Evolutionary conservation across 148 eudicot genomes (phyloP).

Genomic region (Gaultheria prostrata): DNA sequence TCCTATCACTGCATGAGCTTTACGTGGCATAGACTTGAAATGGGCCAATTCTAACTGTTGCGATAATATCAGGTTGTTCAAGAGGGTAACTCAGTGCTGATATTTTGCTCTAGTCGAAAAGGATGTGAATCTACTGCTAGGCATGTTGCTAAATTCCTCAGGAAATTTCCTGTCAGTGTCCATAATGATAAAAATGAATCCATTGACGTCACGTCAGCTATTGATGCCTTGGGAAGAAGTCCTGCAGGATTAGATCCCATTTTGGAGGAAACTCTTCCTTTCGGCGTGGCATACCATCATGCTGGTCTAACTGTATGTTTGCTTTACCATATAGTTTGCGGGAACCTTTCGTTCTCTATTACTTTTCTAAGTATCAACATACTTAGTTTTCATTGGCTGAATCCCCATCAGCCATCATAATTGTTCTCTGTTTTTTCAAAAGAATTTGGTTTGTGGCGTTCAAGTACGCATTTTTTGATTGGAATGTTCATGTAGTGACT

Average conservation of each 20-base stretch:
- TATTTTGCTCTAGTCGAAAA: slow-evolving; percentile 96
- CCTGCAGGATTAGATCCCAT: slow-evolving; percentile 95
- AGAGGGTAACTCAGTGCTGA: slow-evolving; percentile 92
- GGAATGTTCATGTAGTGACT: not conserved
- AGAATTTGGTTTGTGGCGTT: slow-evolving; percentile 6
- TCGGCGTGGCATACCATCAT: slow-evolving; percentile 98
- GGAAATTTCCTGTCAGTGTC: slow-evolving; percentile 56
- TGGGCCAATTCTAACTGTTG: slow-evolving; percentile 11
- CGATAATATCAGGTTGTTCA: slow-evolving; percentile 67
- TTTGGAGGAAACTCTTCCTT: slow-evolving; percentile 85
- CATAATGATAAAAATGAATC: slow-evolving; percentile 56
- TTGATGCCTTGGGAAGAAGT: slow-evolving; percentile 79
- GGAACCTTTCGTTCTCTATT: not conserved
- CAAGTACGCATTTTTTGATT: not conserved
- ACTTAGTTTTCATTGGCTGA: not conserved
- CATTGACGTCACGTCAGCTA: slow-evolving; percentile 57
- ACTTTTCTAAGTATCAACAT: not conserved
- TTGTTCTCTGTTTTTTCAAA: slow-evolving; percentile 3
- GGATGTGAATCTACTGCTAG: slow-evolving; percentile 97
- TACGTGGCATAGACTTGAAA: not conserved
- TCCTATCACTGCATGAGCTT: slow-evolving; percentile 7
- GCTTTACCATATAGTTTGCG: not conserved
- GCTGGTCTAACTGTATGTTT: slow-evolving; percentile 94
- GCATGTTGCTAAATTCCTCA: slow-evolving; percentile 74
- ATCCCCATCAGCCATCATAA: not conserved